Evolutionary conservation across 768 basidiomycete species (phyloP).

Genomic region (Ramaria sp.): DNA sequence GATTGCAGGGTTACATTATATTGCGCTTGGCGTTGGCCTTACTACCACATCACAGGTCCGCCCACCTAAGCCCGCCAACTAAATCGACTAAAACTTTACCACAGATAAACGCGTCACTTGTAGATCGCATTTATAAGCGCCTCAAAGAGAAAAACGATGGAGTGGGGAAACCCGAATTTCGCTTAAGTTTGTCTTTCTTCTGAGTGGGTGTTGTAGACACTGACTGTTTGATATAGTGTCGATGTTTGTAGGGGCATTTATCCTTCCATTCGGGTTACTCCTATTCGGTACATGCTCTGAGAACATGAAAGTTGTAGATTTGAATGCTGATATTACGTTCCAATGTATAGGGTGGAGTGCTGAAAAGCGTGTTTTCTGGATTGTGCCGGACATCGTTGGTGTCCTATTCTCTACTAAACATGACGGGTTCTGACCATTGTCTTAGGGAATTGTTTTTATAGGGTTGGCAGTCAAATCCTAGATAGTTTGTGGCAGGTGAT

Average conservation of each 20-base stretch:
- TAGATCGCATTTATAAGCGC: constrained; percentile 46
- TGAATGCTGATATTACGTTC: neutral
- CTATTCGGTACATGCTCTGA: constrained; percentile 20
- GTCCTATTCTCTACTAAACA: neutral
- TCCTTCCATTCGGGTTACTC: constrained; percentile 57
- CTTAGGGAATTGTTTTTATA: constrained; percentile 44
- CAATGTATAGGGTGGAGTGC: constrained; percentile 65
- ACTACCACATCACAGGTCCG: constrained; percentile 28
- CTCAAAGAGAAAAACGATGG: constrained; percentile 41
- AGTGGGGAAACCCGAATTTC: constrained; percentile 43
- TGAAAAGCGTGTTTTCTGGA: constrained; percentile 50
- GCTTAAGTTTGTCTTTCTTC: constrained; percentile 27
- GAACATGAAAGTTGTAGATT: neutral
- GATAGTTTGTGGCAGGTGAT: neutral
- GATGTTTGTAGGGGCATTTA: constrained; percentile 45
- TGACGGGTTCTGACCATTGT: neutral
- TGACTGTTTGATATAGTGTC: constrained; percentile 29
- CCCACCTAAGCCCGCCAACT: neutral
- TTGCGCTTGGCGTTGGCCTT: constrained; percentile 60
- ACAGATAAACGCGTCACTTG: constrained; percentile 35
- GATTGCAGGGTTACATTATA: constrained; percentile 57
- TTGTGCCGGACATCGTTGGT: constrained; percentile 54
- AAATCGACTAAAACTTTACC: neutral
- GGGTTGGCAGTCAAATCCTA: constrained; percentile 14
- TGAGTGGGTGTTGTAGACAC: neutral